Percentiles rank a stretch among this genome's conserved stretches.
These are phyloP conservation scores for Hanseniaspora guilliermondii DNA, from an alignment of 805 yeast species.

Conservation along the genomic window DNA sequence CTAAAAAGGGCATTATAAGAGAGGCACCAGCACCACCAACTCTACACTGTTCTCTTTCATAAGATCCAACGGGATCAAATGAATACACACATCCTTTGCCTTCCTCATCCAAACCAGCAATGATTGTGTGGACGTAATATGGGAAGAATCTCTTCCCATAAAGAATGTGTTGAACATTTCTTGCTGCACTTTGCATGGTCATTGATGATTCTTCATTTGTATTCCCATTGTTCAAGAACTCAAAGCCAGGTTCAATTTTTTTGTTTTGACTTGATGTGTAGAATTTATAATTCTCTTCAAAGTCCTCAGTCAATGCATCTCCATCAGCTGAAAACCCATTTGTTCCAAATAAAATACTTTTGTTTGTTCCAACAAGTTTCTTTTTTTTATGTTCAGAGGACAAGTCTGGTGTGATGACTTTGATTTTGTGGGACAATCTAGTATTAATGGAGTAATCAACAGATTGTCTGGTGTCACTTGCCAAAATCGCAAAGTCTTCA, in stretches of 20 bases:
- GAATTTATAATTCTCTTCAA: conserved; percentile 62
- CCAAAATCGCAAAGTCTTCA: conserved; percentile 88
- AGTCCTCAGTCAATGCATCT: conserved; percentile 63
- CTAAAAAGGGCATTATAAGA: conserved; percentile 92
- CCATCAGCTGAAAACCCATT: conserved; percentile 97
- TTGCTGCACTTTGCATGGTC: conserved; percentile 63
- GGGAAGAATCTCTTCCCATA: conserved; percentile 95
- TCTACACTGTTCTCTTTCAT: conserved; percentile 92
- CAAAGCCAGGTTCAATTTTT: conserved; percentile 28
- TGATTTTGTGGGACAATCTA: conserved; percentile 29
- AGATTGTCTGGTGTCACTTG: conserved; percentile 97
- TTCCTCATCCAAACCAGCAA: conserved; percentile 76
- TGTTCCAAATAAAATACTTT: conserved; percentile 74
- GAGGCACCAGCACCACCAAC: conserved; percentile 98
- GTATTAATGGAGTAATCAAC: conserved; percentile 89
- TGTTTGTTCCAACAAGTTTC: conserved; percentile 80
- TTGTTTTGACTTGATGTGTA: conserved; percentile 76
- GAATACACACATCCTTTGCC: conserved; percentile 94
- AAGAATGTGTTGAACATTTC: conserved; percentile 77
- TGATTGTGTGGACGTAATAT: conserved; percentile 84
- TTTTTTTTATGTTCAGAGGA: conserved; percentile 46
- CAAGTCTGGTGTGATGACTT: conserved; percentile 4
- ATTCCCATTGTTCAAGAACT: background rate
- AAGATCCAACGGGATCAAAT: conserved; percentile 95
- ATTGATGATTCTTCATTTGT: conserved; percentile 29